Evolutionary conservation across 306 rosid species (phyloP).

Genomic region (Dryas alaskensis): DNA sequence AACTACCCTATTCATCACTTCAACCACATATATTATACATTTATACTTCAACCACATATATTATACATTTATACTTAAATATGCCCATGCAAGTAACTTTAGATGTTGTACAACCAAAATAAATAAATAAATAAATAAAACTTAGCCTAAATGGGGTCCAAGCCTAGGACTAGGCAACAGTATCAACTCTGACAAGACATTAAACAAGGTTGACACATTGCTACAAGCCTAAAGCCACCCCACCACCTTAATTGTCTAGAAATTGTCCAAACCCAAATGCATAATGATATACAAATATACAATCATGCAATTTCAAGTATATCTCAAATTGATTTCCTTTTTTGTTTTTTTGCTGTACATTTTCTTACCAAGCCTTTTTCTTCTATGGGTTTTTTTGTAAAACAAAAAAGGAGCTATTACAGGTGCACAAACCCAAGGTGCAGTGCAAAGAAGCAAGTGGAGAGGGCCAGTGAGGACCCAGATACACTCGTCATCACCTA

Average conservation of each 20-base stretch:
- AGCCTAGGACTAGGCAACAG: neutral
- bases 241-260: too few species aligned
- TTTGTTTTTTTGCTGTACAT: too few species aligned
- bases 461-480: slow-evolving; percentile 72
- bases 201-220: neutral
- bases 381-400: slow-evolving; percentile 10
- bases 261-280: too few species aligned
- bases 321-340: neutral
- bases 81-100: neutral
- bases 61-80: neutral
- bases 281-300: too few species aligned
- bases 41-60: neutral
- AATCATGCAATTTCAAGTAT: neutral
- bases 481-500: slow-evolving; percentile 77
- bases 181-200: neutral
- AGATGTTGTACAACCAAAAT: too few species aligned
- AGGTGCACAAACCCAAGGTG: slow-evolving; percentile 91
- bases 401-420: slow-evolving; percentile 68
- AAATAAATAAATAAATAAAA: too few species aligned
- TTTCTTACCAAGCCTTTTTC: neutral
- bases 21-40: neutral
- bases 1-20: slow-evolving; percentile 15
- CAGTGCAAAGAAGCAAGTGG: slow-evolving; percentile 90
- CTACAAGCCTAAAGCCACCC: too few species aligned
- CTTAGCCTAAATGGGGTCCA: neutral